These are phyloP conservation scores for Tranzscheliella williamsii DNA, from an alignment of 1,284 basidiomycete species.

Conservation along the genomic window DNA sequence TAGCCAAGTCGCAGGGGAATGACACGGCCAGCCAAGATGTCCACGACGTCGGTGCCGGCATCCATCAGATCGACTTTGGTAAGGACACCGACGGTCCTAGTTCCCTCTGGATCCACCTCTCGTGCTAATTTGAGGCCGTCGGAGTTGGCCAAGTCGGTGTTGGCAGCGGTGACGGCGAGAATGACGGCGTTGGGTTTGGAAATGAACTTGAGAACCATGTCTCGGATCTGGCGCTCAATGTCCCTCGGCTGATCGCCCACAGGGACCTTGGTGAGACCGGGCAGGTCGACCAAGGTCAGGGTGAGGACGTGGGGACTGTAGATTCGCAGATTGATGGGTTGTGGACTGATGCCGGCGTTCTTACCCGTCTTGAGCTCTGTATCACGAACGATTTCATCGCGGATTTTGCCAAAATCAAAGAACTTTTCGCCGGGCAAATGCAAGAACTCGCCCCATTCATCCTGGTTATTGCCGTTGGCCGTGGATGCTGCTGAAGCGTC, in stretches of 20 bases:
- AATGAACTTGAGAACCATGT: constrained; percentile 90
- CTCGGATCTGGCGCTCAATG: constrained; percentile 94
- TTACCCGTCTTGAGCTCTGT: constrained; percentile 96
- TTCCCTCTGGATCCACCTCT: constrained; percentile 89
- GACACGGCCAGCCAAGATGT: constrained; percentile 91
- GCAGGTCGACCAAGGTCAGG: constrained; percentile 91
- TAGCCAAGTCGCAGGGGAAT: constrained; percentile 98
- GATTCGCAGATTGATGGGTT: constrained; percentile 92
- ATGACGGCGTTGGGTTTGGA: constrained; percentile 97
- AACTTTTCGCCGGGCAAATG: constrained; percentile 95
- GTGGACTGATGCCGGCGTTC: constrained; percentile 95
- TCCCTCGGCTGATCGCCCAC: constrained; percentile 74
- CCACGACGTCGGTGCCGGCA: constrained; percentile 93
- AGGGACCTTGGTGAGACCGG: constrained; percentile 81
- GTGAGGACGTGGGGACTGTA: constrained; percentile 96
- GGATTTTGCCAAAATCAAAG: constrained; percentile 90
- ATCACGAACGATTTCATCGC: constrained; percentile 96
- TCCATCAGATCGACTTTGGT: constrained; percentile 99
- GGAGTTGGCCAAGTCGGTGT: constrained; percentile 97
- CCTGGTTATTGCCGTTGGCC: constrained; percentile 23
- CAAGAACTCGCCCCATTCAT: constrained; percentile 95
- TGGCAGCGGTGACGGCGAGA: constrained; percentile 92
- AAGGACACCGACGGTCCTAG: constrained; percentile 91
- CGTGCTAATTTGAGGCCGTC: constrained; percentile 96
- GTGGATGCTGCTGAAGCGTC: constrained; percentile 5